A percentile compares a stretch with the other conserved stretches of the same genome.
Evolutionary conservation across 805 yeast genomes (phyloP).

Genomic region (Starmerella bombi): DNA sequence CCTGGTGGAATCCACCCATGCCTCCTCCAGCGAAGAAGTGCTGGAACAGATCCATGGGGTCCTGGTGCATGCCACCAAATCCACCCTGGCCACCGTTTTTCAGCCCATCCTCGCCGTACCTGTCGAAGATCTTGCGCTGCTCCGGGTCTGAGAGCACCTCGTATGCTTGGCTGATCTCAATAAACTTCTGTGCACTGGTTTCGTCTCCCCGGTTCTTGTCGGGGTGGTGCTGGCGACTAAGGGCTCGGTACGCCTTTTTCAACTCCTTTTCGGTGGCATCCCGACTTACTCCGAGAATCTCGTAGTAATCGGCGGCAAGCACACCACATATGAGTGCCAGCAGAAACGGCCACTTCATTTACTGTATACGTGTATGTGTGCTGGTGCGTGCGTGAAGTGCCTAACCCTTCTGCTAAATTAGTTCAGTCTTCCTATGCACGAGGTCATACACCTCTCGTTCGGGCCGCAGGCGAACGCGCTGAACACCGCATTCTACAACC

Average conservation of each 20-base stretch:
- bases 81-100: conserved; percentile 26
- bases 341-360: conserved; percentile 8
- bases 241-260: conserved; percentile 67
- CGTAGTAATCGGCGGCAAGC: conserved; percentile 33
- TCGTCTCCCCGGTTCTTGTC: conserved; percentile 71
- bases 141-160: conserved; percentile 66
- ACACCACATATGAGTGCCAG: conserved; percentile 15
- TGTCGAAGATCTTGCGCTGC: conserved; percentile 56
- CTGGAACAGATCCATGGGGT: conserved; percentile 52
- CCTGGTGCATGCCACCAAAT: conserved; percentile 27
- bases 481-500: conserved; percentile 67
- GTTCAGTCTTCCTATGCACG: conserved; percentile 41
- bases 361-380: no score
- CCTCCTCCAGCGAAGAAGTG: conserved; percentile 41
- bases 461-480: conserved; percentile 66
- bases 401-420: background rate
- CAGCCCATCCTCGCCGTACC: conserved; percentile 63
- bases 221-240: conserved; percentile 83
- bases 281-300: conserved; percentile 53
- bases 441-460: conserved; percentile 55
- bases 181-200: conserved; percentile 64
- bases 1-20: conserved; percentile 1
- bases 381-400: background rate
- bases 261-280: conserved; percentile 69
- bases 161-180: conserved; percentile 88